These are phyloP conservation scores for Phytopythium vexans DNA, from an alignment of 352 stramenopile genomes.

Conservation along the genomic window DNA sequence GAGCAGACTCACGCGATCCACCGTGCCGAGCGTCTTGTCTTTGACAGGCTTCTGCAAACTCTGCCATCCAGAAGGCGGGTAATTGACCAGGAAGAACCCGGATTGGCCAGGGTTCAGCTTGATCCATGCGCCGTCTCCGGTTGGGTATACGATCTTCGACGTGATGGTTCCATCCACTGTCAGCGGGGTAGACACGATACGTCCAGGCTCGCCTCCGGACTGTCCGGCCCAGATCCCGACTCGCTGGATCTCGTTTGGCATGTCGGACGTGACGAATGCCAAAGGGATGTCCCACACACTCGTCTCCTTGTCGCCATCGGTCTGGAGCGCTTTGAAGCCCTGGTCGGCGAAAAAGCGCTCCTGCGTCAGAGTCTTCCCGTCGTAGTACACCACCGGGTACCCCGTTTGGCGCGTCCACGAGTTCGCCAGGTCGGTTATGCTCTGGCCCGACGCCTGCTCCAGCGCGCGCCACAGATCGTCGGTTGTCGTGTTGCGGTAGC, in stretches of 20 bases:
- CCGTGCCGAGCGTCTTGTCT: slow-evolving; percentile 51
- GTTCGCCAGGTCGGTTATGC: slow-evolving; percentile 90
- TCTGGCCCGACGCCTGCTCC: slow-evolving; percentile 87
- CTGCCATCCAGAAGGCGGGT: slow-evolving; percentile 82
- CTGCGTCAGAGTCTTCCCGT: slow-evolving; percentile 77
- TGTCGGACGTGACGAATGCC: slow-evolving; percentile 51
- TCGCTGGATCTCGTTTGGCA: slow-evolving; percentile 41
- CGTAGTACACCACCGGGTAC: slow-evolving; percentile 90
- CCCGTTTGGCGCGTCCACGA: slow-evolving; percentile 94
- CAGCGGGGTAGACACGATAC: slow-evolving; percentile 60
- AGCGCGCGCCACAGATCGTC: slow-evolving; percentile 94
- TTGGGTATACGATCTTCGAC: slow-evolving; percentile 3
- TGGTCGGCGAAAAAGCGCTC: slow-evolving; percentile 93
- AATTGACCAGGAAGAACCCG: slow-evolving; percentile 94
- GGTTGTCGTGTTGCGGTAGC: slow-evolving; percentile 95
- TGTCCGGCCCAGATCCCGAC: slow-evolving; percentile 58
- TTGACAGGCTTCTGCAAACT: slow-evolving; percentile 66
- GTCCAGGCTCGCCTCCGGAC: slow-evolving; percentile 13
- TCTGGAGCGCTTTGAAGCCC: slow-evolving; percentile 31
- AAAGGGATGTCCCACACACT: slow-evolving; percentile 86
- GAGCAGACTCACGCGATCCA: slow-evolving; percentile 93
- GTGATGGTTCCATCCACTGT: not conserved
- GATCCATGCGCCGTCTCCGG: slow-evolving; percentile 74
- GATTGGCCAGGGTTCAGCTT: slow-evolving; percentile 96
- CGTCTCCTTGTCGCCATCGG: slow-evolving; percentile 26